Evolutionary conservation across 257 asterid species (phyloP), one percentile per base, ranked within the genome.

Genomic region (Solanum stenotomum): DNA sequence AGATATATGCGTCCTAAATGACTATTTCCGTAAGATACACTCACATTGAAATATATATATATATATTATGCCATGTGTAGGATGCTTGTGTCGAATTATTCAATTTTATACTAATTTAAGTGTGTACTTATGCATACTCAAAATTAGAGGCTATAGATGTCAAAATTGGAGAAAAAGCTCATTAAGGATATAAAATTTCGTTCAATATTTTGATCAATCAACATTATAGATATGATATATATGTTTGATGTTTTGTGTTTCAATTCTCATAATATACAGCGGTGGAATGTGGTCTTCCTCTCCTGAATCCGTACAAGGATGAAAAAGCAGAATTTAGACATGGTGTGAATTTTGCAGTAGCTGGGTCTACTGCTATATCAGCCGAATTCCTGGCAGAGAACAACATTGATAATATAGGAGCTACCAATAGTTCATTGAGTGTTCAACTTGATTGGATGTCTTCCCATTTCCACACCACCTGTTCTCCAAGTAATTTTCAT

Each of bases 331-430:
- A 85, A 52, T 77, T 86, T 44, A 81, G n/a, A 35, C 70, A 90
- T 34, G 92, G 92, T 8, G 86, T 56, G 4, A 90, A 88, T 59
- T 90, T 86, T 75, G 92, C 90, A n/a, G 84, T 86, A 22, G 83
- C 89, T 3, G 89, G 90, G 3, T 87, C 90, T 23, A 85, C 91
- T 13, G 90, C 91, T 37, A 56, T 90, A 37, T 52, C 87, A 3
- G 18, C 15, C 1, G 31, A 81, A 59, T 6, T 88, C 35, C 52
- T 90, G 65, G 44, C 86, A 22, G 25, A 71, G 18, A 86, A 88
- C 4, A 86, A 83, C 6, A 71, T 88, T 34, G 63, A 42, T 29
- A 81, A 67, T 85, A 35, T 77, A 56, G 71, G 31, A 63, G 13
- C n/a, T 1, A 90, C 91, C 5, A 35, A 78, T 35, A 86, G 90